Evolutionary conservation across 805 yeast species (phyloP).

Genomic region (Teunomyces atbi): DNA sequence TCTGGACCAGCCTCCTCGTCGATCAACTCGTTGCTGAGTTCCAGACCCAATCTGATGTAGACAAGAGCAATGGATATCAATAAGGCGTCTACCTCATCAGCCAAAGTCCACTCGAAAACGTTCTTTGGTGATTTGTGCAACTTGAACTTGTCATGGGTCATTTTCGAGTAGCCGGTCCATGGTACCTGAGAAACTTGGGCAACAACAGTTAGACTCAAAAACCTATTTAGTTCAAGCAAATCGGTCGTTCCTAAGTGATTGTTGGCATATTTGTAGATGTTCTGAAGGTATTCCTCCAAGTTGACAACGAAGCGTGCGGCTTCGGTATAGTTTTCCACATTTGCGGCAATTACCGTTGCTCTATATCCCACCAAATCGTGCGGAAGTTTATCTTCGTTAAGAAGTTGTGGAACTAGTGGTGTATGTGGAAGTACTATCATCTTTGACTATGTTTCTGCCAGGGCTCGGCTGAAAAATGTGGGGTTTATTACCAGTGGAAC

Average conservation of each 20-base stretch:
- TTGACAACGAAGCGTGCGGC: constrained; percentile 29
- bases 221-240: constrained; percentile 2
- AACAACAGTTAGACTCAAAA: constrained; percentile 5
- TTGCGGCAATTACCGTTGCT: constrained; percentile 13
- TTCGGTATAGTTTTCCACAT: constrained; percentile 19
- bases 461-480: background rate
- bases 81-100: constrained; percentile 28
- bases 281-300: constrained; percentile 35
- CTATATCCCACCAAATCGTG: constrained; percentile 16
- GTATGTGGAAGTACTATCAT: constrained; percentile 37
- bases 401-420: constrained; percentile 25
- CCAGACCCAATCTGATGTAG: constrained; percentile 35
- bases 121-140: background rate
- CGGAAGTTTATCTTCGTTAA: constrained; percentile 4
- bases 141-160: background rate
- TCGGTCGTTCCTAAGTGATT: background rate
- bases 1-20: constrained; percentile 17
- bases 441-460: too few relatives aligned
- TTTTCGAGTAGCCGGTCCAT: constrained; percentile 14
- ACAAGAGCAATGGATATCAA: constrained; percentile 24
- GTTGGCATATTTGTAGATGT: constrained; percentile 15
- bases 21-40: constrained; percentile 34
- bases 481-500: background rate
- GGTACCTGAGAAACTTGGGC: constrained; percentile 11
- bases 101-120: constrained; percentile 27